Conservation (phyloP, 225 moss, liverwort and hornwort species). For the Straminergon stramineum region DNA sequence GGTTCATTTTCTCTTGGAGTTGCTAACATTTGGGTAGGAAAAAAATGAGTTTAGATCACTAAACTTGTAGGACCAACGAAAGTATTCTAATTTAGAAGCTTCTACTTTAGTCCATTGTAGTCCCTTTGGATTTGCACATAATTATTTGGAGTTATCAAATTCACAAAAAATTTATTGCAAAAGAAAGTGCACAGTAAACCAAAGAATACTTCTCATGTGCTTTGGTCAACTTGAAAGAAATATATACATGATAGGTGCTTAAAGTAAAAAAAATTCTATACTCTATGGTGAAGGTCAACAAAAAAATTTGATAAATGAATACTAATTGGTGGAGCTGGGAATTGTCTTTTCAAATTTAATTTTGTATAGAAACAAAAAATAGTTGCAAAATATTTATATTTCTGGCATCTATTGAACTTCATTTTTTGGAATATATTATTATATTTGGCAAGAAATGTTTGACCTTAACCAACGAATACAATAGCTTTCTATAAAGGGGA, state of each 20-base stretch:
- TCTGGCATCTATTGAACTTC: neutral
- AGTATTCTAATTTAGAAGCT: neutral
- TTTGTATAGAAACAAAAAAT: too few relatives aligned
- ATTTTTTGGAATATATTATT: neutral
- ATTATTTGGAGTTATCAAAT: neutral
- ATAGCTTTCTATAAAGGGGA: too few relatives aligned
- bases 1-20: neutral
- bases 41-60: neutral
- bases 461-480: too few relatives aligned
- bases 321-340: too few relatives aligned
- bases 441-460: too few relatives aligned
- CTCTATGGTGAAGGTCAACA: too few relatives aligned
- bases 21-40: neutral
- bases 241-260: too few relatives aligned
- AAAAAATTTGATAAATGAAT: too few relatives aligned
- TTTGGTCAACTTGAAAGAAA: neutral
- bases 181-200: neutral
- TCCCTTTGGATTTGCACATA: neutral
- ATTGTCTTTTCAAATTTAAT: too few relatives aligned
- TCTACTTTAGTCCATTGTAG: neutral
- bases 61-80: rapidly evolving
- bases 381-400: too few relatives aligned
- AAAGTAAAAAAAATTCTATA: too few relatives aligned
- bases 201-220: neutral
- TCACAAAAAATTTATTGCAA: neutral